Percentiles rank a stretch among this genome's conserved stretches.
phyloP scores from a whole-genome alignment of 345 rosid species.

The Sapria himalayana region DNA sequence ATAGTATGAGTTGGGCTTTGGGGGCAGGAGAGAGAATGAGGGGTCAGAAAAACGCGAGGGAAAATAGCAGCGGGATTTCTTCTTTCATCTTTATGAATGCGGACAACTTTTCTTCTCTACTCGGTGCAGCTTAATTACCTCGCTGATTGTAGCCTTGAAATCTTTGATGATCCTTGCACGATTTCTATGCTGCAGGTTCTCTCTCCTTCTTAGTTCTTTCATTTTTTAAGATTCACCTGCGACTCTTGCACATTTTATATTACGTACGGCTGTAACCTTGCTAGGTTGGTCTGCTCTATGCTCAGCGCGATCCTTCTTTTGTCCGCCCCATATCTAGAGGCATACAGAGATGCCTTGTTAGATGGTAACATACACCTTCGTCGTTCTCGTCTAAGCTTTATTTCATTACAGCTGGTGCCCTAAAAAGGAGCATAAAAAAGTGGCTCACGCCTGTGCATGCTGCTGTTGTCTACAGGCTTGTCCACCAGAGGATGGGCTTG shows the following conservation, averaged over 20 bases:
- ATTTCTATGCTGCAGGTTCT: constrained; percentile 58
- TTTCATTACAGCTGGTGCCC: constrained; percentile 3
- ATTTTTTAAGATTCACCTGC: neutral
- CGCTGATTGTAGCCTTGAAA: constrained; percentile 69
- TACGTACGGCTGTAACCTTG: neutral
- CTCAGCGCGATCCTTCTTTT: constrained; percentile 77
- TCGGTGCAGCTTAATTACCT: constrained; percentile 52
- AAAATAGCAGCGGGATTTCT: too few relatives aligned
- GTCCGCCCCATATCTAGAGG: constrained; percentile 73
- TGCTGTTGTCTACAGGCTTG: constrained; percentile 37
- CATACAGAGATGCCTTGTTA: constrained; percentile 65
- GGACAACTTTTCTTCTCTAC: constrained; percentile 1
- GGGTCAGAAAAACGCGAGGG: too few relatives aligned
- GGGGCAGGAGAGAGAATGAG: too few relatives aligned
- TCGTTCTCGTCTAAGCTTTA: too few relatives aligned
- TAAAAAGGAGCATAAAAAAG: neutral
- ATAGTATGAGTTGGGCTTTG: too few relatives aligned
- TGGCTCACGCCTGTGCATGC: constrained; percentile 1
- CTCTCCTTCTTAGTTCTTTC: neutral
- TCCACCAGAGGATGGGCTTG: constrained; percentile 48
- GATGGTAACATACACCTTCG: too few relatives aligned
- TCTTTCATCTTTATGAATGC: neutral
- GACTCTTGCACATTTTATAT: neutral
- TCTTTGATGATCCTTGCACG: constrained; percentile 81
- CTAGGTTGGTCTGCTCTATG: constrained; percentile 75